Base-by-base conservation (phyloP, 2,329 filamentous ascomycete species). In the Cladosporium sp. region DNA sequence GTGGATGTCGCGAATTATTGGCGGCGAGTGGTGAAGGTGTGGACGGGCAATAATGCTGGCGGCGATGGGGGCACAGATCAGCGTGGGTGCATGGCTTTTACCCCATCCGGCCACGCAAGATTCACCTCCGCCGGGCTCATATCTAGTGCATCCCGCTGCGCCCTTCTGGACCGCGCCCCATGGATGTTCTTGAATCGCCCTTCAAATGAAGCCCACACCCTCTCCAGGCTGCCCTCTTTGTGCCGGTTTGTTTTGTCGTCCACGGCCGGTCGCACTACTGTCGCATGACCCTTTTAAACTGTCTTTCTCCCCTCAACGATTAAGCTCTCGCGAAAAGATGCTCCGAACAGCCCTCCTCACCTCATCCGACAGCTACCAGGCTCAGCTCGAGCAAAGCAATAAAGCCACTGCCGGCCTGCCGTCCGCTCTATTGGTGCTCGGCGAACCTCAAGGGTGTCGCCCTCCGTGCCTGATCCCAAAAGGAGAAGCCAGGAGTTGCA, bases 351-450 rank as follows among this genome's bases (percentile, higher is more conserved):
- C 22, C 22, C 22, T n/a, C n/a, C n/a, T 27, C 22, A 9, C 22
- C 22, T 27, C n/a, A n/a, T 34, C 36, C 20, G 13, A 38, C 2
- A 19, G n/a, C 13, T 32, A 37, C 34, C 22, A 24, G 17, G 20
- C 20, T 41, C 45, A 48, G 45, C 37, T 24, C 27, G 37, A 40
- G 24, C 38, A 32, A 40, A 38, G 45, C 45, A 48, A 48, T 48
- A 48, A 48, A 48, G 45, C 45, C 45, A 48, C 45, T 41, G 45
- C 45, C 45, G 45, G 17, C 17, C 38, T 30, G 15, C 45, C 45
- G 45, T 41, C 45, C 37, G 37, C 37, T 41, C 37, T 40, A 40
- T 40, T 22, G 44, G 43, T 15, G 36, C 44, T 47, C 32, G 15
- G 43, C 43, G 30, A 34, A 45, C 19, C 18, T 24, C 9, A n/a